These are phyloP conservation scores for Mitragyna speciosa DNA, from an alignment of 257 asterid species.

Conservation along the genomic window DNA sequence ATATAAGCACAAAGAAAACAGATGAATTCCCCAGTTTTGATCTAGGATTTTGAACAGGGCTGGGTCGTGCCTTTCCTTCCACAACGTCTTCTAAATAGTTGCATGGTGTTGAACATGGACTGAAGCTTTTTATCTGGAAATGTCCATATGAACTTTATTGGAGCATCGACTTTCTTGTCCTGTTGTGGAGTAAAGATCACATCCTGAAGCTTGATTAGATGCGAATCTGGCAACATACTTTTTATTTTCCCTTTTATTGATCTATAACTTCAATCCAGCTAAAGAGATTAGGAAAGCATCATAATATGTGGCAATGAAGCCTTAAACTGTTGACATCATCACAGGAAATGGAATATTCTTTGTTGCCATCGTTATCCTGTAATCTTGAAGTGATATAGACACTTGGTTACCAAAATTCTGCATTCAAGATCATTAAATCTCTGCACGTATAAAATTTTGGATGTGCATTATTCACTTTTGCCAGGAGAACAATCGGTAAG, in stretches of 20 bases:
- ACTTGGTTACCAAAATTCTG: not conserved
- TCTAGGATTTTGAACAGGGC: constrained; percentile 62
- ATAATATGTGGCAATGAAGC: not conserved
- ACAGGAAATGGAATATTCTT: not conserved
- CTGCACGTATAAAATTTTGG: not conserved
- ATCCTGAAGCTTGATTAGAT: not conserved
- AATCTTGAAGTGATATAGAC: not conserved
- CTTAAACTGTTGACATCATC: not conserved
- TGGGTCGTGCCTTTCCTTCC: not conserved
- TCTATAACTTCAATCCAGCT: not conserved
- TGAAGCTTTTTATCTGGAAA: not conserved
- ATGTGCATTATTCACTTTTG: not conserved
- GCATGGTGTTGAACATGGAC: not conserved
- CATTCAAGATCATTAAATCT: not conserved
- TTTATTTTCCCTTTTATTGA: not conserved
- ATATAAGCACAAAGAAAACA: constrained; percentile 23
- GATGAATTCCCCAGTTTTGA: constrained; percentile 67
- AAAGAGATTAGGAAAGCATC: not conserved
- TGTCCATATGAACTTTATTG: not conserved
- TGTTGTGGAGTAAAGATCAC: not conserved
- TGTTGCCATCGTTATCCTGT: not conserved
- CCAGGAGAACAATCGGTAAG: not conserved
- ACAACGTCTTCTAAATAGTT: not conserved
- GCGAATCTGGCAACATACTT: too few relatives aligned
- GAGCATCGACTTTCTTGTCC: not conserved